These are phyloP conservation scores for Mrakia frigida DNA, from an alignment of 768 basidiomycete genomes.

Conservation along the genomic window DNA sequence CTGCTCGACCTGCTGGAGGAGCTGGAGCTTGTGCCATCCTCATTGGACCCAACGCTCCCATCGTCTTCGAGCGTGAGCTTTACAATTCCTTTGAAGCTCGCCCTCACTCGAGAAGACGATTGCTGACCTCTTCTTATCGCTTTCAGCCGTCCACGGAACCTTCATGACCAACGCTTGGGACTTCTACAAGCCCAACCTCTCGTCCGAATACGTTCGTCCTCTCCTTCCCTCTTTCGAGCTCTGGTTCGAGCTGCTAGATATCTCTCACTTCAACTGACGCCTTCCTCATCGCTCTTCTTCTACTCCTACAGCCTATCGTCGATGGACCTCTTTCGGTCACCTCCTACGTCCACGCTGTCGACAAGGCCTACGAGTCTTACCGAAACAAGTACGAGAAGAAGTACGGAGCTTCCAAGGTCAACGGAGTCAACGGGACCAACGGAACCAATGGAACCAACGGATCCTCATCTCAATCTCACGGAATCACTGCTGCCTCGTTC, in stretches of 20 bases:
- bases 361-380: conserved; percentile 79
- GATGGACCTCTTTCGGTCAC: conserved; percentile 95
- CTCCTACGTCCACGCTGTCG: conserved; percentile 89
- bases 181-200: conserved; percentile 97
- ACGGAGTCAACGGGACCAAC: conserved; percentile 40
- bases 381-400: conserved; percentile 67
- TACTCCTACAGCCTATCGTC: conserved; percentile 61
- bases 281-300: neutral
- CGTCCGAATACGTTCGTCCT: conserved; percentile 53
- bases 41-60: conserved; percentile 91
- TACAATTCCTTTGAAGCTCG: neutral
- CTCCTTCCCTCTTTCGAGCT: neutral
- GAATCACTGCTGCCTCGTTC: conserved; percentile 72
- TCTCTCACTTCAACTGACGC: neutral
- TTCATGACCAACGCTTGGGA: conserved; percentile 98
- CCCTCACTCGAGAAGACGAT: neutral
- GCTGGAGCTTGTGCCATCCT: conserved; percentile 92
- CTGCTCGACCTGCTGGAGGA: conserved; percentile 91
- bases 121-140: neutral
- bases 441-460: conserved; percentile 37
- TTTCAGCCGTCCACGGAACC: conserved; percentile 82
- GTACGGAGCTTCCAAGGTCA: conserved; percentile 29
- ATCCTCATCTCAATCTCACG: conserved; percentile 24
- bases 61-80: conserved; percentile 86
- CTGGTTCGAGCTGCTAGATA: neutral